Conservation (phyloP, 2,329 filamentous ascomycete genomes). For the Fulvia fulva region DNA sequence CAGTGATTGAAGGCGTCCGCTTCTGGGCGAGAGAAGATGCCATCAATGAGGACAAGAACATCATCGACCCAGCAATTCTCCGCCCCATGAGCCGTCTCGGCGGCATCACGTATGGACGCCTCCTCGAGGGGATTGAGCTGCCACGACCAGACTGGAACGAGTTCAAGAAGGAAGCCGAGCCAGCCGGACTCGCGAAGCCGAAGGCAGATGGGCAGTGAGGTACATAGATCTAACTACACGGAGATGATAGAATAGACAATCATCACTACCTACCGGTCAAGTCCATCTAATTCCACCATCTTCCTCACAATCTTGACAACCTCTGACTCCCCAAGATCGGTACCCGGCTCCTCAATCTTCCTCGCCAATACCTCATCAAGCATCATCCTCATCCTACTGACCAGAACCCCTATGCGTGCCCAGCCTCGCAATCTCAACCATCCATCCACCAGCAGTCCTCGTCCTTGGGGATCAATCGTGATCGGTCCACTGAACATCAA, state of each 20-base stretch:
- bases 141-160: constrained; percentile 53
- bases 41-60: constrained; percentile 68
- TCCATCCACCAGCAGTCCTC: constrained; percentile 84
- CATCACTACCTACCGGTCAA: constrained; percentile 28
- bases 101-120: constrained; percentile 77
- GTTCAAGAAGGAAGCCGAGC: constrained; percentile 52
- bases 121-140: constrained; percentile 68
- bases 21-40: constrained; percentile 93
- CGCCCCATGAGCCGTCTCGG: constrained; percentile 74
- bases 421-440: constrained; percentile 85
- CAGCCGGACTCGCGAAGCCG: constrained; percentile 50
- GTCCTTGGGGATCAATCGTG: constrained; percentile 77
- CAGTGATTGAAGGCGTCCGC: constrained; percentile 73
- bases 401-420: constrained; percentile 89
- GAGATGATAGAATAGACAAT: not conserved
- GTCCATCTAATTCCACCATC: constrained; percentile 83
- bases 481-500: constrained; percentile 85
- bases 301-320: constrained; percentile 74
- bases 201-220: constrained; percentile 40
- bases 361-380: constrained; percentile 77
- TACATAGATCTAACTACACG: not conserved
- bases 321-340: constrained; percentile 46
- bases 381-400: constrained; percentile 77
- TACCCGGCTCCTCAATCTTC: constrained; percentile 71
- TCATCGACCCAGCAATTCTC: constrained; percentile 69